These are phyloP conservation scores for Termitomyces sp. DNA, from an alignment of 768 basidiomycete genomes.

Conservation along the genomic window DNA sequence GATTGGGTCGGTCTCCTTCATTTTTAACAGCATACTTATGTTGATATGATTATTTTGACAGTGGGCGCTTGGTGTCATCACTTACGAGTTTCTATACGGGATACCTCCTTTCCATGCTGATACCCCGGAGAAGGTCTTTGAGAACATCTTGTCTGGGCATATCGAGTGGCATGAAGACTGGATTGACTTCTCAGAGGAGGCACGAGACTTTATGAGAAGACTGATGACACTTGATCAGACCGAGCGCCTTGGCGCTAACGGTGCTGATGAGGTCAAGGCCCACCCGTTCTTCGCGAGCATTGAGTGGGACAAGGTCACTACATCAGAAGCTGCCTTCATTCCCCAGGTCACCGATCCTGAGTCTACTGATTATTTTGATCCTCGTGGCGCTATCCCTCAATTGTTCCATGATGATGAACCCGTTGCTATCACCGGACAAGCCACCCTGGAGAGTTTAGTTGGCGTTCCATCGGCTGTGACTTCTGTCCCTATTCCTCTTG, in stretches of 20 bases:
- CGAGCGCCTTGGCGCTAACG: slow-evolving; percentile 77
- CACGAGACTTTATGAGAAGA: slow-evolving; percentile 84
- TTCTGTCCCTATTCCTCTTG: slow-evolving; percentile 37
- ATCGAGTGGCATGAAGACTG: slow-evolving; percentile 97
- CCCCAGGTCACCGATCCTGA: slow-evolving; percentile 94
- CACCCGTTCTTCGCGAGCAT: slow-evolving; percentile 90
- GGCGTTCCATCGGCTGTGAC: slow-evolving; percentile 36
- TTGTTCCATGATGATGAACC: slow-evolving; percentile 89
- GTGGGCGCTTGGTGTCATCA: slow-evolving; percentile 99
- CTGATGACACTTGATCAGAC: slow-evolving; percentile 79
- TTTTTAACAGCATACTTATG: background rate
- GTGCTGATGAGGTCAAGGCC: slow-evolving; percentile 87
- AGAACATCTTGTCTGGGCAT: slow-evolving; percentile 92
- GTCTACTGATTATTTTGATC: slow-evolving; percentile 99
- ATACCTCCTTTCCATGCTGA: slow-evolving; percentile 98
- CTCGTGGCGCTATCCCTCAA: slow-evolving; percentile 87
- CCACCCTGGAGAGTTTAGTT: slow-evolving; percentile 42
- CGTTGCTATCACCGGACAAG: slow-evolving; percentile 46
- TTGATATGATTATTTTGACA: slow-evolving; percentile 26
- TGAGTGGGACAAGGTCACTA: slow-evolving; percentile 90
- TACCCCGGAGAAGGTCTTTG: slow-evolving; percentile 95
- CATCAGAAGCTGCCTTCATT: slow-evolving; percentile 89
- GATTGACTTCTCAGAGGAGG: slow-evolving; percentile 80
- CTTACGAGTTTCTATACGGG: slow-evolving; percentile 96
- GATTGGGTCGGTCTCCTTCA: slow-evolving; percentile 75